Conservation (phyloP, 2,329 filamentous ascomycete genomes). For the Arthroderma uncinatum region DNA sequence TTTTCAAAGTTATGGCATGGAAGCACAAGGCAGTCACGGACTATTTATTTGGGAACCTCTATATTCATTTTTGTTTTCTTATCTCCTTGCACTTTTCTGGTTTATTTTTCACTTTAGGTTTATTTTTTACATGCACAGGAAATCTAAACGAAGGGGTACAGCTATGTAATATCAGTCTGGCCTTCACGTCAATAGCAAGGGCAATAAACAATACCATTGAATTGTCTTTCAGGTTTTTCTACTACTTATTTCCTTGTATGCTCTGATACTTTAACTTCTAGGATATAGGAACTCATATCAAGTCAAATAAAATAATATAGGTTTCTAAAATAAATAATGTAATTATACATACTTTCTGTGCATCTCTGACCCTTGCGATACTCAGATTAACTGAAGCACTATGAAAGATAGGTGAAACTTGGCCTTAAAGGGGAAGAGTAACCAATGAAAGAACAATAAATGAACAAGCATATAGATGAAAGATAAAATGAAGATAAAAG, state of each 20-base stretch:
- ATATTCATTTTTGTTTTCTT: not conserved
- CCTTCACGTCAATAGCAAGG: not conserved
- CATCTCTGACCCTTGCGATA: no score
- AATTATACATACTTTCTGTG: not conserved
- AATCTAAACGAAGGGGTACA: not conserved
- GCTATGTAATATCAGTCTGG: not conserved
- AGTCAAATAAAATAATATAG: not conserved
- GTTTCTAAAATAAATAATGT: not conserved
- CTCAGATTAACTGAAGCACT: no score
- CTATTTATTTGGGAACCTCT: not conserved
- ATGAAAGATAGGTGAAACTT: not conserved
- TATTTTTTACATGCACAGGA: not conserved
- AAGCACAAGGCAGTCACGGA: not conserved
- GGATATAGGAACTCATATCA: no score
- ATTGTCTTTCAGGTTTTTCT: not conserved
- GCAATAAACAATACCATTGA: not conserved
- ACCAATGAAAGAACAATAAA: not conserved
- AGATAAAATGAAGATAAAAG: not conserved
- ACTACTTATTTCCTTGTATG: not conserved
- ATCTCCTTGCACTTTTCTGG: not conserved
- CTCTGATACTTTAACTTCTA: not conserved
- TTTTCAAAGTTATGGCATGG: not conserved
- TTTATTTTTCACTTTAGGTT: not conserved
- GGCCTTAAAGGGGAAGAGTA: not conserved
- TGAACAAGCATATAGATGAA: not conserved